Evolutionary conservation across 2,329 filamentous ascomycete species (phyloP).

Genomic region (Biscogniauxia sp.): DNA sequence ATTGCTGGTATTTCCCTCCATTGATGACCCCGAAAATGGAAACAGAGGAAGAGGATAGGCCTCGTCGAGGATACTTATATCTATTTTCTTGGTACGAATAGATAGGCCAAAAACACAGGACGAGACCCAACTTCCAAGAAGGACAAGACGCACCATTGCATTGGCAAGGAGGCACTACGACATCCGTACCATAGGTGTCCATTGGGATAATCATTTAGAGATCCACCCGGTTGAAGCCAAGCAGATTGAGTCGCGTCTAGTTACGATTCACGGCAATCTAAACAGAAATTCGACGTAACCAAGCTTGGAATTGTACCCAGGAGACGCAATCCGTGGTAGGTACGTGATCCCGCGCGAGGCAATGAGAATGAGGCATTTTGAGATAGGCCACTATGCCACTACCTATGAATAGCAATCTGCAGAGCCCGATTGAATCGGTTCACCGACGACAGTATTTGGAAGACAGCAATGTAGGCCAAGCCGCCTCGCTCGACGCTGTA

Average conservation of each 20-base stretch:
- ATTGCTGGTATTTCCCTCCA: slow-evolving; percentile 9
- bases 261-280: not conserved
- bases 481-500: not conserved
- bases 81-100: slow-evolving; percentile 8
- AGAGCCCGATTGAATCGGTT: not conserved
- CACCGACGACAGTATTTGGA: not conserved
- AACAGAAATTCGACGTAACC: not conserved
- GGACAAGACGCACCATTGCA: slow-evolving; percentile 7
- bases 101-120: slow-evolving; percentile 1
- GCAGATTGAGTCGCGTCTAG: not conserved
- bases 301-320: not conserved
- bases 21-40: slow-evolving; percentile 11
- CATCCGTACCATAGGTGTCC: not conserved
- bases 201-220: not conserved
- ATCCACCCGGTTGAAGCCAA: not conserved
- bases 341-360: not conserved
- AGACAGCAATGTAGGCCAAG: not conserved
- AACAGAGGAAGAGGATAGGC: slow-evolving; percentile 5
- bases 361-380: not conserved
- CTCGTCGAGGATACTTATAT: not conserved
- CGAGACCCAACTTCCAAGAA: slow-evolving; percentile 1
- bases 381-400: not conserved
- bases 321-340: not conserved
- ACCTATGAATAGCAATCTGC: not conserved
- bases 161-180: not conserved